phyloP scores from a whole-genome alignment of 2,329 filamentous ascomycete genomes.

The Apiospora phragmitis region DNA sequence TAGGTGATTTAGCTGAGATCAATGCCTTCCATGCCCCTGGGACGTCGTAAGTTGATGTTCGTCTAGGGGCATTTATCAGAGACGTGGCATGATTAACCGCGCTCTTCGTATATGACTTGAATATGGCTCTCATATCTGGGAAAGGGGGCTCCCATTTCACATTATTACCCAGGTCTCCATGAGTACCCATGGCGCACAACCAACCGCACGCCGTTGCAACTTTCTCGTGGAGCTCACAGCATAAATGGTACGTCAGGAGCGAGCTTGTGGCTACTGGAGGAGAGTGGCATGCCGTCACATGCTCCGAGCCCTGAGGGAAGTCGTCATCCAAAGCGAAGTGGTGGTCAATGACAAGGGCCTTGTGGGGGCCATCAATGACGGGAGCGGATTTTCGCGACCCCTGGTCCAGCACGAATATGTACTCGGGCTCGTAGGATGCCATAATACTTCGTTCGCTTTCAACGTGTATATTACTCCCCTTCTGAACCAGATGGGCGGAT shows the following conservation, averaged over 20 bases:
- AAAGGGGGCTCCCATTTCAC: slow-evolving; percentile 68
- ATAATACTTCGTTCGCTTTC: slow-evolving; percentile 53
- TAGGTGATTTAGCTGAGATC: slow-evolving; percentile 48
- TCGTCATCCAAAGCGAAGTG: slow-evolving; percentile 56
- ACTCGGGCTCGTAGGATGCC: slow-evolving; percentile 48
- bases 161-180: slow-evolving; percentile 65
- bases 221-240: slow-evolving; percentile 52
- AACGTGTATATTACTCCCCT: slow-evolving; percentile 60
- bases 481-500: slow-evolving; percentile 58
- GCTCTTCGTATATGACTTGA: slow-evolving; percentile 63
- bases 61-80: slow-evolving; percentile 64
- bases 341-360: slow-evolving; percentile 64
- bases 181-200: slow-evolving; percentile 65
- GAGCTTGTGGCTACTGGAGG: slow-evolving; percentile 67
- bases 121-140: slow-evolving; percentile 61
- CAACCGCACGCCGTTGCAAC: slow-evolving; percentile 55
- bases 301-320: slow-evolving; percentile 55
- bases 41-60: slow-evolving; percentile 62
- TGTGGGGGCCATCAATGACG: slow-evolving; percentile 50
- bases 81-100: slow-evolving; percentile 63
- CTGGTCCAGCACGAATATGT: slow-evolving; percentile 66
- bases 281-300: slow-evolving; percentile 63
- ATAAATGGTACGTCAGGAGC: slow-evolving; percentile 65
- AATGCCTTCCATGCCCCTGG: slow-evolving; percentile 61
- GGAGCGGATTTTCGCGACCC: slow-evolving; percentile 57